These are phyloP conservation scores for Ustilaginoidea virens DNA, from an alignment of 2,329 filamentous ascomycete genomes.

Conservation along the genomic window DNA sequence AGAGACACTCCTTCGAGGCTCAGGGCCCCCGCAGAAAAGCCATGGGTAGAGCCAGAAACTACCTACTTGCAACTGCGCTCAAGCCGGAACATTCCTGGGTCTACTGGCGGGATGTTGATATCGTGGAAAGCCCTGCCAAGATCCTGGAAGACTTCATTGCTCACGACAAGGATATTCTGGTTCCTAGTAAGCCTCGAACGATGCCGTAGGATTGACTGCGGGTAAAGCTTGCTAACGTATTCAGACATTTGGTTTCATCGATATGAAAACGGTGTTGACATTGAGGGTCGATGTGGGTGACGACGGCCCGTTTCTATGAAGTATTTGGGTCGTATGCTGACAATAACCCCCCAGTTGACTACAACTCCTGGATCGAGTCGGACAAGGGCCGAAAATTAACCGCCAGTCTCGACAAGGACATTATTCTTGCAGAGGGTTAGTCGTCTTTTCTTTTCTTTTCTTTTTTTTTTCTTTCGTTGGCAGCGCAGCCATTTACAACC, in stretches of 20 bases:
- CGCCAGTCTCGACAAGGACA: conserved; percentile 59
- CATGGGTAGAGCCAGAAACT: conserved; percentile 85
- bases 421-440: conserved; percentile 78
- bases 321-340: not conserved
- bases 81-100: conserved; percentile 97
- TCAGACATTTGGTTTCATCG: conserved; percentile 95
- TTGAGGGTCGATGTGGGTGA: conserved; percentile 80
- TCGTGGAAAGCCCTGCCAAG: conserved; percentile 71
- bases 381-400: conserved; percentile 65
- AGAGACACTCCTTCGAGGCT: conserved; percentile 72
- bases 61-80: conserved; percentile 66
- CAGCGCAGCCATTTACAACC: no score
- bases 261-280: conserved; percentile 65
- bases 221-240: conserved; percentile 11
- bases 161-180: conserved; percentile 82
- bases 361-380: conserved; percentile 97
- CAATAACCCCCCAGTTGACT: conserved; percentile 61
- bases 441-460: not conserved
- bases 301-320: not conserved
- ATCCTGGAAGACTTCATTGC: conserved; percentile 93
- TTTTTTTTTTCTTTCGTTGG: no score
- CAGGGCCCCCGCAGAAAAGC: conserved; percentile 83
- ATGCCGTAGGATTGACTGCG: no score
- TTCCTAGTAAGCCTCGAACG: conserved; percentile 59
- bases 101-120: conserved; percentile 96